These are phyloP conservation scores for Brassica carinata DNA, from an alignment of 345 rosid species.

Conservation along the genomic window DNA sequence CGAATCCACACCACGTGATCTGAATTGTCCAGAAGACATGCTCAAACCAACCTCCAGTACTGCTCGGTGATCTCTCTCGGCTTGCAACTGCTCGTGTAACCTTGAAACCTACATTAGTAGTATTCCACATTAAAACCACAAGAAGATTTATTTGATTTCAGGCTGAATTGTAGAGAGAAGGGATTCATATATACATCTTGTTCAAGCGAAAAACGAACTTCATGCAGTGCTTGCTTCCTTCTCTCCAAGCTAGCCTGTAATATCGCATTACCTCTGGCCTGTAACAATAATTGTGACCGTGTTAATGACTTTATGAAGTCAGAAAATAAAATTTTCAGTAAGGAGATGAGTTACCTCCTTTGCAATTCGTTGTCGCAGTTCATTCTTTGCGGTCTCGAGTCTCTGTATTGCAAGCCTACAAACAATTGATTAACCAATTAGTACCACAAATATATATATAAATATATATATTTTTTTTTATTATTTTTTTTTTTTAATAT, in stretches of 20 bases:
- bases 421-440: slow-evolving; percentile 21
- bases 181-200: slow-evolving; percentile 70
- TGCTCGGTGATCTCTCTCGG: slow-evolving; percentile 97
- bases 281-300: slow-evolving; percentile 23
- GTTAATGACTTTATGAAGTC: slow-evolving; percentile 19
- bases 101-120: slow-evolving; percentile 72
- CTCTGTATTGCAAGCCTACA: slow-evolving; percentile 93
- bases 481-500: too few relatives aligned
- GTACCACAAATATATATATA: too few relatives aligned
- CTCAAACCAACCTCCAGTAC: slow-evolving; percentile 98
- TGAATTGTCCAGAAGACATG: slow-evolving; percentile 92
- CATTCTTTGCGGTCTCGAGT: slow-evolving; percentile 94
- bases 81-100: slow-evolving; percentile 99
- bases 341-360: slow-evolving; percentile 71
- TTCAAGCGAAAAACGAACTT: slow-evolving; percentile 95
- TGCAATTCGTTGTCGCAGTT: slow-evolving; percentile 81
- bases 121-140: slow-evolving; percentile 32
- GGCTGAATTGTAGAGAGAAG: not conserved
- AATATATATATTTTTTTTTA: too few relatives aligned
- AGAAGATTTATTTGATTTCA: not conserved
- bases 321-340: slow-evolving; percentile 4
- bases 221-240: slow-evolving; percentile 99
- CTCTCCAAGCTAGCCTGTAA: slow-evolving; percentile 96
- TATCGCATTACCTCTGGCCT: slow-evolving; percentile 98
- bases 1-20: slow-evolving; percentile 90